Base-by-base conservation (phyloP, 2,329 filamentous ascomycete genomes). In the Xylaria sp. region DNA sequence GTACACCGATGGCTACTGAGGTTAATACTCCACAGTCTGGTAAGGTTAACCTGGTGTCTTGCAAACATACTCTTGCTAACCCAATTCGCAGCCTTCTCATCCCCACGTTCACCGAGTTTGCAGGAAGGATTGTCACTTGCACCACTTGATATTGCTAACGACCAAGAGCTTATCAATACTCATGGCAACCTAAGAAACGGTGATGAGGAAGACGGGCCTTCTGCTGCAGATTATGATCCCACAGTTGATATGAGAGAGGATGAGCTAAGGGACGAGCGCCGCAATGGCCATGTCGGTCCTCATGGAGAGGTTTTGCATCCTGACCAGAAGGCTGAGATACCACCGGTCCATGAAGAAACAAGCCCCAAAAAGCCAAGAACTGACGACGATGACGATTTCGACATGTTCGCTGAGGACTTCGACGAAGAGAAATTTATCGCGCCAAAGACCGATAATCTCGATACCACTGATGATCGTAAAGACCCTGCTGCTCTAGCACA, bases 321-420 rank as follows among this genome's bases (percentile, higher is more conserved):
- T 61, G 70, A 75, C 8, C 66, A 78, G 66, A 78, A 79, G 69
- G 76, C 76, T n/a, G 74, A 76, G 44, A 76, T 79, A 48, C 72
- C 76, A 6, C 75, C 74, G 58, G 60, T 57, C 23, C 82, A 82
- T 82, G 75, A 77, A 60, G 72, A 71, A 5, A 75, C 82, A 53
- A 75, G 78, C 51, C 72, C 80, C 40, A 76, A 80, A 60, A 84
- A 86, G 74, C 73, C 86, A 58, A 83, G 81, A 18, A 80, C 85
- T 65, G 83, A 88, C 9, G 87, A 91, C 35, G 88, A 90, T 65
- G 92, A 93, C 64, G 93, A 91, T 63, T 90, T 91, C 75, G 90
- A 97, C 79, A 97, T 97, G 93, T 97, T 97, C 81, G 93, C 94
- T 54, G 92, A 95, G 68, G 92, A 93, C 67, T 89, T 92, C 69